Base-by-base conservation (phyloP, 176 grass and related monocot genomes). In the Musa schizocarpa region DNA sequence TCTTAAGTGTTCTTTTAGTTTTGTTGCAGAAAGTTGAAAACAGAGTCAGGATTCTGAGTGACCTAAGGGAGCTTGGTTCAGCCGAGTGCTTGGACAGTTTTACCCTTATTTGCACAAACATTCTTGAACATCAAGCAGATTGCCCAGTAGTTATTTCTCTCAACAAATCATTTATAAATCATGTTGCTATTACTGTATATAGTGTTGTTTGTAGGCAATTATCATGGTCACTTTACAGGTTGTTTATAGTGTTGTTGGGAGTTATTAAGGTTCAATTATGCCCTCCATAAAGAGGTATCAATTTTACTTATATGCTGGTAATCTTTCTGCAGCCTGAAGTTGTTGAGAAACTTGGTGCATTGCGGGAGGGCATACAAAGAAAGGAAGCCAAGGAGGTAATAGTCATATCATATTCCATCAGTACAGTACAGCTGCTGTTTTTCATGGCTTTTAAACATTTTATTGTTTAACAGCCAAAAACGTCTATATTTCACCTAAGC, bases 371-470 rank as follows among this genome's bases (percentile, higher is more conserved):
- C 63, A 99, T 94, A 76, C 96, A 91, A 79, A 74, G 83, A 57
- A 99, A 95, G 78, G 91, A 99, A 92, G 91, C 96, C 58, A 99
- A 94, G 78, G 91, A 99, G 91, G 96, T 99, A 86, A 88, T 27
- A 4, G 54, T 24, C 26, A 70, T 29, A 48, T 13, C 1, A 11
- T 52, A 8, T 13, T 75, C 49, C 25, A 1, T 77, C 50, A 48
- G 21, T 43, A 25, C 50, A 48, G 21, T 43, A 25, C 63, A 58
- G 6, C 12, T 5, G 54, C 7, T 57, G 34, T 20, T 27, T n/a
- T 1, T 19, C 17, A 27, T 6, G 21, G 53, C 29, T 53, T 11
- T 9, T 1, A 69, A 19, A 43, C 29, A 54, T 54, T n/a, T n/a
- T 23, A 14, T 27, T 13, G 43, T 22, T 10, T 20, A 58, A 34